Percentiles rank a stretch among this genome's conserved stretches.
These are phyloP conservation scores for Populus ilicifolia DNA, from an alignment of 345 rosid genomes.

Conservation along the genomic window DNA sequence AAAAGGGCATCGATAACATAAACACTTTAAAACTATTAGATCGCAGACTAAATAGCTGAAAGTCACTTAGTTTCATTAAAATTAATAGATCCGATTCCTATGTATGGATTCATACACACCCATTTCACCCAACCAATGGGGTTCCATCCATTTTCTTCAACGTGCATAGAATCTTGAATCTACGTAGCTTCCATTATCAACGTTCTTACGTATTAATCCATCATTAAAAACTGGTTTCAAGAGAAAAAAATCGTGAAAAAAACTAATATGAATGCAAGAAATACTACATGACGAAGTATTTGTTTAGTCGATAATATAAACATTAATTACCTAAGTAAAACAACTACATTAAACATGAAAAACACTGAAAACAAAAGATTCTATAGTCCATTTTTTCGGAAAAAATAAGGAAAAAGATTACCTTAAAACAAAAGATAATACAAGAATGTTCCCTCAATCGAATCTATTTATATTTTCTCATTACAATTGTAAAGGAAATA, in stretches of 20 bases:
- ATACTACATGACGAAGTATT: background rate
- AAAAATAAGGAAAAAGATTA: background rate
- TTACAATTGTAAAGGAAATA: background rate
- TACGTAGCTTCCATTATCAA: background rate
- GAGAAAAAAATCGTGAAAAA: background rate
- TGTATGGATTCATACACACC: no score
- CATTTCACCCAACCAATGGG: background rate
- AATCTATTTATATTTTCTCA: background rate
- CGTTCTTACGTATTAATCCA: slow-evolving; percentile 16
- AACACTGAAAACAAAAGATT: background rate
- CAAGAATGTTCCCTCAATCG: background rate
- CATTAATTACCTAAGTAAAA: background rate
- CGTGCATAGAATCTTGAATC: slow-evolving; percentile 4
- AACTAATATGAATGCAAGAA: background rate
- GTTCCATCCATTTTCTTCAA: background rate
- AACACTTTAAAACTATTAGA: background rate
- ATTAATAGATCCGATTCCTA: background rate
- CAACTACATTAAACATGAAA: background rate
- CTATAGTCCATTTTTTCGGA: background rate
- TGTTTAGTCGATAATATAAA: background rate
- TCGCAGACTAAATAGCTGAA: background rate
- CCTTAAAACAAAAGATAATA: background rate
- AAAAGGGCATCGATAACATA: background rate
- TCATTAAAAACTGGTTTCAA: slow-evolving; percentile 15
- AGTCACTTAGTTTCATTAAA: background rate